A percentile compares a stretch with the other conserved stretches of the same genome.
Conservation (phyloP, 768 basidiomycete genomes). For the Galerina sulciceps region DNA sequence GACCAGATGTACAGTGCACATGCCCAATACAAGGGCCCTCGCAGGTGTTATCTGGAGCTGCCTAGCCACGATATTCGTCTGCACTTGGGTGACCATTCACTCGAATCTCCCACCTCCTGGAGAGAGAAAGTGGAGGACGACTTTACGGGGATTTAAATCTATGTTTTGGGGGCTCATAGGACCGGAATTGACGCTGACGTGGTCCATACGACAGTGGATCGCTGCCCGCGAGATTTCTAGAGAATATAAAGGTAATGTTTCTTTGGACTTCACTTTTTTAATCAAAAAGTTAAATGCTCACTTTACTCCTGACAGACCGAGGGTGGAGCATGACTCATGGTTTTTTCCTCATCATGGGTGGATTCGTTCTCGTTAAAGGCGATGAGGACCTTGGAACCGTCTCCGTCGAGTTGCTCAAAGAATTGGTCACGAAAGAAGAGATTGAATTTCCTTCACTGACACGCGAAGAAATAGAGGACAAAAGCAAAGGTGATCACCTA, state of each 20-base stretch:
- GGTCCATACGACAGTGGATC: slow-evolving; percentile 5
- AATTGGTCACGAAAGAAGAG: not conserved
- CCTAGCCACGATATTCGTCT: not conserved
- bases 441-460: slow-evolving; percentile 8
- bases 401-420: slow-evolving; percentile 3
- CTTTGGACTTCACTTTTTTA: not conserved
- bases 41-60: not conserved
- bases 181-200: not conserved
- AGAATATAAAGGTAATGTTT: not conserved
- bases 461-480: slow-evolving; percentile 28
- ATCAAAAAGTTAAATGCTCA: no score
- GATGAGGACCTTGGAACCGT: slow-evolving; percentile 1
- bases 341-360: slow-evolving; percentile 21
- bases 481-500: slow-evolving; percentile 33
- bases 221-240: not conserved
- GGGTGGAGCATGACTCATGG: slow-evolving; percentile 19
- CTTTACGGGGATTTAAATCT: not conserved
- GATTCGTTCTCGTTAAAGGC: slow-evolving; percentile 3
- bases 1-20: no score
- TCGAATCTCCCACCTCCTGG: not conserved
- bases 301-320: not conserved
- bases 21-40: no score
- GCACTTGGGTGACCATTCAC: slow-evolving; percentile 3
- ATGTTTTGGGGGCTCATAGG: slow-evolving; percentile 3
- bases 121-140: not conserved